phyloP scores from a whole-genome alignment of 2,329 filamentous ascomycete species.

The Colletotrichum orchidophilum region DNA sequence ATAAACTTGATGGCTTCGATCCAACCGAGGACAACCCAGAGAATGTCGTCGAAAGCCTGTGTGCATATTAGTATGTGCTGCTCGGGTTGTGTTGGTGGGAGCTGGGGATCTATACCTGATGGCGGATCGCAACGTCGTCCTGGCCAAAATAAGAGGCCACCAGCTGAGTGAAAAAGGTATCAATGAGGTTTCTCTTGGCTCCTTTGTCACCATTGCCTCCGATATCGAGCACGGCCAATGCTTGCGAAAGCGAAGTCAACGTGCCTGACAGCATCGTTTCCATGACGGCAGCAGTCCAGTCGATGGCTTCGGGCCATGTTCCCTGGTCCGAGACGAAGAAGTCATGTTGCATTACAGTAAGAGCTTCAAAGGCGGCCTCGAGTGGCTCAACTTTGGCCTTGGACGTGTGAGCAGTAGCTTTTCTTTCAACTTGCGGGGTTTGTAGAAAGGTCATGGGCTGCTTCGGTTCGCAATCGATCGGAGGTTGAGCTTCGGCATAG shows the following conservation, averaged over 20 bases:
- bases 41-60: conserved; percentile 91
- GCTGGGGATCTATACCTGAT: conserved; percentile 50
- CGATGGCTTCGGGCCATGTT: conserved; percentile 86
- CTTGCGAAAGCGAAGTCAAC: conserved; percentile 75
- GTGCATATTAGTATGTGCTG: conserved; percentile 10
- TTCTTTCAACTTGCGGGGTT: neutral
- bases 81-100: neutral
- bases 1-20: conserved; percentile 84
- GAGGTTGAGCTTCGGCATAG: conserved; percentile 23
- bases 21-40: conserved; percentile 96
- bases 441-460: conserved; percentile 23
- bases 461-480: conserved; percentile 27
- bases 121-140: conserved; percentile 77
- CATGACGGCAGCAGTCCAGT: conserved; percentile 92
- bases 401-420: neutral
- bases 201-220: conserved; percentile 52
- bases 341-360: conserved; percentile 78
- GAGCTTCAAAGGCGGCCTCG: conserved; percentile 66
- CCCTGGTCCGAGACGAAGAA: conserved; percentile 84
- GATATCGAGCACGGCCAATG: conserved; percentile 52
- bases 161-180: conserved; percentile 81
- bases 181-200: conserved; percentile 80
- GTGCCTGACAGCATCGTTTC: conserved; percentile 81
- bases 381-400: conserved; percentile 43
- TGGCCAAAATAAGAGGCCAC: conserved; percentile 88